Evolutionary conservation across 768 basidiomycete genomes (phyloP).

Genomic region (Cubamyces sp.): DNA sequence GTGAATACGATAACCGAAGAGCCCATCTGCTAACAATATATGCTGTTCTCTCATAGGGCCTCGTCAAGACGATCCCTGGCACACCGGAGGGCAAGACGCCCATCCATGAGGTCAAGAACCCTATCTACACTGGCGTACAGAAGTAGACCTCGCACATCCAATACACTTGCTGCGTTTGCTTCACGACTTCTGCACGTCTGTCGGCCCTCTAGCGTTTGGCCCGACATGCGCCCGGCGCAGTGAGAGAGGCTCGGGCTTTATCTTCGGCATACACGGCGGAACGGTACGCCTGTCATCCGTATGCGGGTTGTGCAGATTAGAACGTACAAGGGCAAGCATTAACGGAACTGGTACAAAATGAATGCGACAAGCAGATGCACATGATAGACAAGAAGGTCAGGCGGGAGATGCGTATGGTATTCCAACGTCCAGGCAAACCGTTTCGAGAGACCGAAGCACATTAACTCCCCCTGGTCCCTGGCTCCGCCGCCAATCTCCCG

Average conservation of each 20-base stretch:
- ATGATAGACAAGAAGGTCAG: neutral
- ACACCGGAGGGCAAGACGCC: conserved; percentile 78
- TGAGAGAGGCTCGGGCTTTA: neutral
- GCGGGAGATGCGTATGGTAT: conserved; percentile 8
- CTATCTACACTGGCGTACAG: conserved; percentile 83
- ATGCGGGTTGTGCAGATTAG: neutral
- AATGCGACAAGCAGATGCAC: conserved; percentile 8
- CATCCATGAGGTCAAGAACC: conserved; percentile 87
- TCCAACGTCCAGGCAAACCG: conserved; percentile 14
- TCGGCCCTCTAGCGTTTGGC: neutral
- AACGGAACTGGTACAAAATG: conserved; percentile 10
- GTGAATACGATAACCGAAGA: neutral
- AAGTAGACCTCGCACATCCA: conserved; percentile 51
- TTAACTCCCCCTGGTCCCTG: neutral
- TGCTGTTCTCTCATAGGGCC: conserved; percentile 59
- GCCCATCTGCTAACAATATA: neutral
- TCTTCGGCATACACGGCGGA: neutral
- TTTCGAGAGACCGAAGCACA: neutral
- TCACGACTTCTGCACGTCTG: neutral
- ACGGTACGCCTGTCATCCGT: neutral
- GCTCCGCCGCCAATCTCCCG: neutral
- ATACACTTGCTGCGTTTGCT: conserved; percentile 18
- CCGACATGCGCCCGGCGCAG: neutral
- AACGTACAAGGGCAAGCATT: conserved; percentile 11
- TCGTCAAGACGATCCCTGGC: conserved; percentile 90